phyloP scores from a whole-genome alignment of 2,329 filamentous ascomycete genomes.

The Exophiala sp. region DNA sequence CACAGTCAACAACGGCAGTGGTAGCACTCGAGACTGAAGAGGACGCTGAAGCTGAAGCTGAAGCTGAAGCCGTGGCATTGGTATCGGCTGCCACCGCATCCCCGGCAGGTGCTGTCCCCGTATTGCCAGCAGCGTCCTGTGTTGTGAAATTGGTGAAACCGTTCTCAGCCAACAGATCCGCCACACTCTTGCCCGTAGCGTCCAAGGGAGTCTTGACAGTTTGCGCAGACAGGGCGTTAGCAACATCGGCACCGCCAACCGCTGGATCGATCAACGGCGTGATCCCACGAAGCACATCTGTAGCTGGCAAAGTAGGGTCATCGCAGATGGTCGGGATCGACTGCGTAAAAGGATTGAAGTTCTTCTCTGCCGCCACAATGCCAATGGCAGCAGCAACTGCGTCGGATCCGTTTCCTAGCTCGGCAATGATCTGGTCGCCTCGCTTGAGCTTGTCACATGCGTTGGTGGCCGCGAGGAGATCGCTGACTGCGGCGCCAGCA shows the following conservation, averaged over 20 bases:
- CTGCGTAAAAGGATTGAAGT: constrained; percentile 63
- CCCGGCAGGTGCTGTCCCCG: constrained; percentile 33
- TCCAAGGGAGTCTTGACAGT: constrained; percentile 52
- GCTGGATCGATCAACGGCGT: constrained; percentile 62
- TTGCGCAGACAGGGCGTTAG: constrained; percentile 55
- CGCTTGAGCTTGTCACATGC: constrained; percentile 61
- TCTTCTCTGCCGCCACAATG: constrained; percentile 63
- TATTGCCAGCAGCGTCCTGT: constrained; percentile 25
- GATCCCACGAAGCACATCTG: constrained; percentile 57
- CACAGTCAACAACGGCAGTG: neutral
- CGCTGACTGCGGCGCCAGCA: constrained; percentile 55
- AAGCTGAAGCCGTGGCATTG: constrained; percentile 2
- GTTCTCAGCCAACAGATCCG: constrained; percentile 56
- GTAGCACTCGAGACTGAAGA: neutral
- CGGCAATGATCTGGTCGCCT: constrained; percentile 58
- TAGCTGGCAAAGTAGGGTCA: constrained; percentile 57
- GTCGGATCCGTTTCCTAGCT: constrained; percentile 55
- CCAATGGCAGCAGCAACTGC: constrained; percentile 58
- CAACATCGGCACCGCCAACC: constrained; percentile 51
- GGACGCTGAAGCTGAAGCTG: neutral
- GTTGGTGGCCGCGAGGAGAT: constrained; percentile 59
- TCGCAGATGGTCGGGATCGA: constrained; percentile 58
- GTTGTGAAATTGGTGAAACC: constrained; percentile 56
- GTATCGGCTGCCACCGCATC: constrained; percentile 19
- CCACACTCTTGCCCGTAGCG: constrained; percentile 58